Conservation (phyloP, 73 alveolate species). For the Paramecium sonneborni region DNA sequence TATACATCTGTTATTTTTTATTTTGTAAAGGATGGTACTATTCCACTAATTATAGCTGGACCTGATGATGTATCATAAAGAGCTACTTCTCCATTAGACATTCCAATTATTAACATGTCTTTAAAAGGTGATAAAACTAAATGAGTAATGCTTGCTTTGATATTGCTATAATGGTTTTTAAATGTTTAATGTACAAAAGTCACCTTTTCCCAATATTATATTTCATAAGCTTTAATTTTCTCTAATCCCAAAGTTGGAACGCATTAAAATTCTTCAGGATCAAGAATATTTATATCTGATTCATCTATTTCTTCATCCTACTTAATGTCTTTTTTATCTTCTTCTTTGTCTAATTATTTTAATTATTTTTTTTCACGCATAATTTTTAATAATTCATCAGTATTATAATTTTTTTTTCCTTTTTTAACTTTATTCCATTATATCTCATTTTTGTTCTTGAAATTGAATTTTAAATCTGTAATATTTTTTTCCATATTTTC, state of each 20-base stretch:
- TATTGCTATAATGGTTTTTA: conserved; percentile 4
- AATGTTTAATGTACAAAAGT: not conserved
- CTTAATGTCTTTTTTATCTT: not conserved
- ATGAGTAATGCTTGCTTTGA: not conserved
- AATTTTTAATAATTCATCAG: not conserved
- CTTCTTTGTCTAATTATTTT: not conserved
- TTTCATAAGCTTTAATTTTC: not conserved
- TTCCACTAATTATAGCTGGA: not conserved
- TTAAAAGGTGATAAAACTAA: not conserved
- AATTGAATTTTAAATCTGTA: conserved; percentile 3
- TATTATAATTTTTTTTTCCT: conserved; percentile 48
- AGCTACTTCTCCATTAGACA: conserved; percentile 44
- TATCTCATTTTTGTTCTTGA: not conserved
- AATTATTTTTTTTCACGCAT: conserved; percentile 25
- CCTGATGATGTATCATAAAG: not conserved
- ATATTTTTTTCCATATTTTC: not conserved
- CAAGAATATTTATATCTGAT: conserved; percentile 7
- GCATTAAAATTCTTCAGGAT: conserved; percentile 19
- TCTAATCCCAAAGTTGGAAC: conserved; percentile 19
- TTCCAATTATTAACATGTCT: conserved; percentile 14
- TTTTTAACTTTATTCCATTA: conserved; percentile 46
- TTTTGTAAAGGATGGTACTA: conserved; percentile 40
- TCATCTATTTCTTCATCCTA: conserved; percentile 42
- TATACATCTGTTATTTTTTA: not conserved
- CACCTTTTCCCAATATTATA: conserved; percentile 17